Evolutionary conservation across 2,329 filamentous ascomycete genomes (phyloP), one percentile per base, ranked within the genome.

Genomic region (Fusarium liriodendri): DNA sequence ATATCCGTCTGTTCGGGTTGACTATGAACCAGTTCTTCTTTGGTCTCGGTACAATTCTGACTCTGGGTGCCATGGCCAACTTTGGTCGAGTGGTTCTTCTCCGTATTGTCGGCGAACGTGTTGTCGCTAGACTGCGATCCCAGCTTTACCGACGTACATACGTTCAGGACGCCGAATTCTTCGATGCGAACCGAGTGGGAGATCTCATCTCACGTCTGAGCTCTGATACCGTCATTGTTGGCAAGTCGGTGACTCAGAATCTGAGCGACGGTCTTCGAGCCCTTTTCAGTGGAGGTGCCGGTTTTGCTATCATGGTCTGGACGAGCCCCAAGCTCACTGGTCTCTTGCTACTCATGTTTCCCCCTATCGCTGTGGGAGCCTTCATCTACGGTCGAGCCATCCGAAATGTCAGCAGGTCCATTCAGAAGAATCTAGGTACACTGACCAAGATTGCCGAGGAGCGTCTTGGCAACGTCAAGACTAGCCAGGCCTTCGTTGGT

Each of bases 391-490:
- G 97, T 69, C 90, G 96, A 74, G 89, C 93, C 32, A 95, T 98
- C 78, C 90, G 97, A 67, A 97, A 95, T 78, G 86, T 99, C 69
- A 98, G 95, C 81, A 92, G 96, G 59, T 92, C 94, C 76, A 98
- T 98, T 61, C 97, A 99, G 84, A 95, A 95, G 85, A 98, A 97
- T 76, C 85, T 99, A 14, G 97, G 97, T 76, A 94, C 94, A 1
- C 85, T 99, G 75, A 98, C 96, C 38, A 99, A 98, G 84, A 97
- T 99, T 80, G 97, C 97, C 0, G 97, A 99, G 85, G 97, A 99
- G 83, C 92, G 97, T n/a, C 86, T 99, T 25, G 96, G 97, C 64
- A 99, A 98, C 82, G 95, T 99, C 70, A 94, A 95, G 80, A 99
- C 97, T 0, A 97, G 95, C 77, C 97, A 99, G 83, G 95, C 97